Evolutionary conservation across 345 rosid genomes (phyloP), one percentile per base, ranked within the genome.

Genomic region (Linum trigynum): DNA sequence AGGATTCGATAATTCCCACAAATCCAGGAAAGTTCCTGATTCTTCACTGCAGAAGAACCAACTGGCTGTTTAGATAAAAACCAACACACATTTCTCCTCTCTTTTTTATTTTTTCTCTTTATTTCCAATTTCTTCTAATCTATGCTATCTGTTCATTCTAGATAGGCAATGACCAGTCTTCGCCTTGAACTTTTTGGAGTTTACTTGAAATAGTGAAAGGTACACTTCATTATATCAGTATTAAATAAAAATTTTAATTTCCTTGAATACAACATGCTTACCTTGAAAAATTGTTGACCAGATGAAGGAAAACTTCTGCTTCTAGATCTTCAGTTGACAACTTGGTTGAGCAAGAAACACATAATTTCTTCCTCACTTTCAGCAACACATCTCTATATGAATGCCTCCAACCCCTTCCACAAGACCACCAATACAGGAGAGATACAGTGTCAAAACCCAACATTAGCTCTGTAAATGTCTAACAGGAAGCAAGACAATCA

Each of bases 41-140:
- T 83, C 86, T 72, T 89, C 86, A 71, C 96, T 92, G 64, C 67
- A 83, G 48, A 11, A 69, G 32, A 23, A 82, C 97, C 97, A 80
- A 45, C 89, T 97, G 15, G 98, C 92, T 48, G 96, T 96, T 5
- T 87, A 92, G 77, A 80, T 89, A 92, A 71, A 80, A 92, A 92
- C 39, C 88, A 23, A 23, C 32, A 23, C 32, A 23, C 32, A 23
- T 23, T 23, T 23, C 32, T 23, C 32, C 32, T 23, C 32, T 23
- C 1, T 23, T 23, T 23, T 23, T 23, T 23, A 0, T 23, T 23
- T 23, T 23, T 23, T 23, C 51, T 45, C 51, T 45, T 14, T 45
- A 9, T 5, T 7, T 45, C 11, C 51, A 45, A 45, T 45, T 45
- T 45, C 51, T 45, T 45, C 12, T 45, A 41, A 41, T 4, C 45